A percentile compares a stretch with the other conserved stretches of the same genome.
Evolutionary conservation across 805 yeast genomes (phyloP).

Genomic region (Pichia heedii): DNA sequence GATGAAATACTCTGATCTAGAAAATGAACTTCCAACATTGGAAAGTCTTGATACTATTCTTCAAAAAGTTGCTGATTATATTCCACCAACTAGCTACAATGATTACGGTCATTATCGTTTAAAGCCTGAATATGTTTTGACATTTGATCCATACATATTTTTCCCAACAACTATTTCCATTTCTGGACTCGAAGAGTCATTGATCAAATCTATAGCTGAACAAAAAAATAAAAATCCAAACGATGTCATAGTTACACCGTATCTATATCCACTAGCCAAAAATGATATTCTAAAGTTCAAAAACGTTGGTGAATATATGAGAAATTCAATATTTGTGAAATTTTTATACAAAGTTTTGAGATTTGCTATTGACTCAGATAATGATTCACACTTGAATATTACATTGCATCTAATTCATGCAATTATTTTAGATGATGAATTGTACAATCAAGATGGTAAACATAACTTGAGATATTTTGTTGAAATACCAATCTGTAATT

Average conservation of each 20-base stretch:
- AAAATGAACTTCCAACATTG: conserved; percentile 25
- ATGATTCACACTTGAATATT: conserved; percentile 48
- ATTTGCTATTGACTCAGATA: conserved; percentile 38
- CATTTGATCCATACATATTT: conserved; percentile 51
- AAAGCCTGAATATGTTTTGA: conserved; percentile 35
- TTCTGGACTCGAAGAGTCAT: conserved; percentile 41
- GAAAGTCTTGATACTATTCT: conserved; percentile 41
- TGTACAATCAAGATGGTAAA: conserved; percentile 27
- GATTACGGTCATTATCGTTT: conserved; percentile 63
- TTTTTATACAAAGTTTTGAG: conserved; percentile 50
- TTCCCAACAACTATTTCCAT: conserved; percentile 39
- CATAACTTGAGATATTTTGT: conserved; percentile 29
- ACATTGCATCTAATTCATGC: conserved; percentile 67
- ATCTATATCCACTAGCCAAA: conserved; percentile 25
- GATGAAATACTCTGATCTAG: conserved; percentile 42
- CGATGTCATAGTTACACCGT: conserved; percentile 44
- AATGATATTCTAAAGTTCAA: conserved; percentile 23
- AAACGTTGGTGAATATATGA: conserved; percentile 41
- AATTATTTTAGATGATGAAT: conserved; percentile 30
- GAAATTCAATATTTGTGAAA: conserved; percentile 45
- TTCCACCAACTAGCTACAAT: conserved; percentile 55
- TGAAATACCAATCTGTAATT: conserved; percentile 48
- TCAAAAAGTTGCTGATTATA: conserved; percentile 48
- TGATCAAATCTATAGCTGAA: conserved; percentile 36
- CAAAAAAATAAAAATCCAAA: conserved; percentile 29